Conservation (phyloP, 2,329 filamentous ascomycete species). For the Xylariaceae sp. region DNA sequence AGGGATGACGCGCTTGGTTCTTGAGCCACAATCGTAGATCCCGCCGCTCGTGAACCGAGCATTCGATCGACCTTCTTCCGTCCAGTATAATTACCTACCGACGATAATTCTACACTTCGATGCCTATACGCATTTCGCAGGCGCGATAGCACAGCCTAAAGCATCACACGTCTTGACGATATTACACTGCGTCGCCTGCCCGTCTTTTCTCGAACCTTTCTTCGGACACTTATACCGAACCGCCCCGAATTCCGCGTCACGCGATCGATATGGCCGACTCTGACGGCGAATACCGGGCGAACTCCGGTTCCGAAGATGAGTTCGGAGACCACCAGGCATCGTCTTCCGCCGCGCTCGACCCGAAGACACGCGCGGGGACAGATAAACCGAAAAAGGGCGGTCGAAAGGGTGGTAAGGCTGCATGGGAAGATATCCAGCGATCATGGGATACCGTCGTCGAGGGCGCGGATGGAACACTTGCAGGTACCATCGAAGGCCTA, state of each 20-base stretch:
- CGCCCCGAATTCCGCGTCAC: neutral
- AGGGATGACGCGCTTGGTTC: neutral
- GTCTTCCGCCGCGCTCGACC: conserved; percentile 29
- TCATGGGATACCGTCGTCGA: conserved; percentile 72
- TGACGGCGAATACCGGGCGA: conserved; percentile 62
- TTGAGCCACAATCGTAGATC: neutral
- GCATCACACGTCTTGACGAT: neutral
- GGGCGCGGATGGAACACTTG: conserved; percentile 71
- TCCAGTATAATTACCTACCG: neutral
- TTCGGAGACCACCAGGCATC: conserved; percentile 46
- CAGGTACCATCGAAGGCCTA: conserved; percentile 62
- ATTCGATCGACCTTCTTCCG: conserved; percentile 1
- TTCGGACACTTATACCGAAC: neutral
- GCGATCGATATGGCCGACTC: conserved; percentile 59
- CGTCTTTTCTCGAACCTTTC: neutral
- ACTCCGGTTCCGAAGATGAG: conserved; percentile 61
- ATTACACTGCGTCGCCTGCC: neutral
- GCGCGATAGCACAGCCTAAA: neutral
- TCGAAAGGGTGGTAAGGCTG: conserved; percentile 41
- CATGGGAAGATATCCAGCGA: conserved; percentile 62
- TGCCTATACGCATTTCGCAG: neutral
- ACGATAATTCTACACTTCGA: neutral
- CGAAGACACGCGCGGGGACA: conserved; percentile 23
- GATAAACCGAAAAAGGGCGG: conserved; percentile 30
- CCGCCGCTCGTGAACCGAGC: neutral